phyloP scores from a whole-genome alignment of 2,329 filamentous ascomycete species.

The Fusarium praegraminearum region DNA sequence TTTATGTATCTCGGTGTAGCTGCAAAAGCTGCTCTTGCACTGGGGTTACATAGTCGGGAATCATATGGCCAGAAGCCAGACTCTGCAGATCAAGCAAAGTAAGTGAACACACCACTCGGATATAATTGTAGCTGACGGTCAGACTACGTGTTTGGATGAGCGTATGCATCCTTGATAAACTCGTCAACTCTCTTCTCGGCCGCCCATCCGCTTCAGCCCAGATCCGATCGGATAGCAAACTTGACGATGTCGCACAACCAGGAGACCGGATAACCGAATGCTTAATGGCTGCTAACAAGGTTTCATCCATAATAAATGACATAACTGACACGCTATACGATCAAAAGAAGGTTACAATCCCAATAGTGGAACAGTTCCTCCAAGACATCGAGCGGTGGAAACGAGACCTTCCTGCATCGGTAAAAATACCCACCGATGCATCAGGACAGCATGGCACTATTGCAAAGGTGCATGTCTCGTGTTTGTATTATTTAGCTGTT shows the following conservation, averaged over 20 bases:
- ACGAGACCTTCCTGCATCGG: slow-evolving; percentile 55
- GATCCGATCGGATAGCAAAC: slow-evolving; percentile 26
- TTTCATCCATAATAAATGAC: slow-evolving; percentile 59
- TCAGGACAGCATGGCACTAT: slow-evolving; percentile 53
- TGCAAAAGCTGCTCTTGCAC: slow-evolving; percentile 65
- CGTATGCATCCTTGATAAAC: slow-evolving; percentile 54
- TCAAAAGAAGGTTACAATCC: slow-evolving; percentile 50
- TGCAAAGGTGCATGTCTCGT: slow-evolving; percentile 66
- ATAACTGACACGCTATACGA: slow-evolving; percentile 59
- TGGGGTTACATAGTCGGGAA: slow-evolving; percentile 63
- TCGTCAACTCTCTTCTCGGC: slow-evolving; percentile 55
- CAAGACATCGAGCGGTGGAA: slow-evolving; percentile 60
- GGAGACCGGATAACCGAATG: slow-evolving; percentile 45
- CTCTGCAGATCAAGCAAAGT: slow-evolving; percentile 38
- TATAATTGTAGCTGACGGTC: slow-evolving; percentile 5
- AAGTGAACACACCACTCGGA: too few species aligned
- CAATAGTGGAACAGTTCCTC: slow-evolving; percentile 56
- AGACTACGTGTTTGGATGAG: slow-evolving; percentile 55
- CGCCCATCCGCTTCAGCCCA: slow-evolving; percentile 52
- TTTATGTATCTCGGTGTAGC: slow-evolving; percentile 74
- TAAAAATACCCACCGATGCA: slow-evolving; percentile 34
- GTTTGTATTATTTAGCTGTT: slow-evolving; percentile 69
- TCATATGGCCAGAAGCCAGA: slow-evolving; percentile 37
- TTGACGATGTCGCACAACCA: slow-evolving; percentile 29
- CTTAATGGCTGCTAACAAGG: slow-evolving; percentile 56